Evolutionary conservation across 345 rosid species (phyloP).

Genomic region (Gossypium ekmanianum): DNA sequence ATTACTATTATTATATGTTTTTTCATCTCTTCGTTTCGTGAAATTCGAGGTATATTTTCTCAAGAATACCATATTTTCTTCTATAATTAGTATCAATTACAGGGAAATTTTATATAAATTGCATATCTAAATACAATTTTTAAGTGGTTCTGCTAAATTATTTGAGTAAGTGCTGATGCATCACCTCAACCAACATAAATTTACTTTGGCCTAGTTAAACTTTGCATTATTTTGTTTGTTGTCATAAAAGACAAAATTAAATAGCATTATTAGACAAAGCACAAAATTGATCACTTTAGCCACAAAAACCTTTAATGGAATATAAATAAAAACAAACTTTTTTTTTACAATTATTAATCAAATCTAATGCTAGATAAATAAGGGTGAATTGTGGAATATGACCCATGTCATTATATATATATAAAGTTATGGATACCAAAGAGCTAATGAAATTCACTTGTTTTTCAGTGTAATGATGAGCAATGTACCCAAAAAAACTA

Average conservation of each 20-base stretch:
- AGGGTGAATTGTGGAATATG: neutral
- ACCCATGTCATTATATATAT: neutral
- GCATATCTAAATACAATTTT: neutral
- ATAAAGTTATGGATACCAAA: slow-evolving; percentile 7
- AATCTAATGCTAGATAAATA: neutral
- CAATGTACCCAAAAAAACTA: slow-evolving; percentile 13
- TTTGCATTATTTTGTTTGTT: neutral
- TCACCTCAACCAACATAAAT: neutral
- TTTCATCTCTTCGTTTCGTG: neutral
- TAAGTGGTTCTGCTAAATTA: neutral
- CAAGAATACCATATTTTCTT: neutral
- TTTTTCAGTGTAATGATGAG: slow-evolving; percentile 15
- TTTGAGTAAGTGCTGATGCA: slow-evolving; percentile 6
- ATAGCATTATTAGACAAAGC: neutral
- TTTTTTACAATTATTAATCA: neutral
- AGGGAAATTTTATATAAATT: neutral
- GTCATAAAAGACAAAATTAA: neutral
- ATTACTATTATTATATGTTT: no score
- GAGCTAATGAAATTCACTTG: slow-evolving; percentile 13
- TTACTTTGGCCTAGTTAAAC: neutral
- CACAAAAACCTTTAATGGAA: neutral
- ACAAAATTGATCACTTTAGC: slow-evolving; percentile 6
- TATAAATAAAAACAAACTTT: neutral
- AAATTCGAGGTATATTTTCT: neutral
- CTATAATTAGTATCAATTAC: neutral